A percentile compares a stretch with the other conserved stretches of the same genome.
phyloP scores from a whole-genome alignment of 345 rosid species.

The Bruguiera sexangula region DNA sequence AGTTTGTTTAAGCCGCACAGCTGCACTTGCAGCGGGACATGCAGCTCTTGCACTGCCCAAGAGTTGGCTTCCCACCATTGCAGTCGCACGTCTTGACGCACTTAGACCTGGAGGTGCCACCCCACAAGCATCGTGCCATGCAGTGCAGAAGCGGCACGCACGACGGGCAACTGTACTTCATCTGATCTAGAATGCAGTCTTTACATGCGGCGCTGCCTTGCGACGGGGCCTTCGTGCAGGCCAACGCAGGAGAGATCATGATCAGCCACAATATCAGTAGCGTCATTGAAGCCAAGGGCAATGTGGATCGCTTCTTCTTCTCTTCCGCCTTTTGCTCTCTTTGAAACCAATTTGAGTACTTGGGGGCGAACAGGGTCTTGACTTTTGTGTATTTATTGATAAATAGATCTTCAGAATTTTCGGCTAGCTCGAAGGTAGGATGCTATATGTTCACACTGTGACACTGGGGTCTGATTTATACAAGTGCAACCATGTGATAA shows the following conservation, averaged over 20 bases:
- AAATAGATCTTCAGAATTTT: no score
- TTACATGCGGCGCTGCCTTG: conserved; percentile 35
- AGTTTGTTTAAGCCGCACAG: conserved; percentile 19
- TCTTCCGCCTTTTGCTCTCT: not conserved
- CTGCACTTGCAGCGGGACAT: conserved; percentile 69
- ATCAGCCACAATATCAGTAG: conserved; percentile 14
- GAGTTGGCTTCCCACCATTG: conserved; percentile 39
- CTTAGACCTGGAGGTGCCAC: conserved; percentile 39
- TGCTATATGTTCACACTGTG: not conserved
- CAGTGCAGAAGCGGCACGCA: conserved; percentile 59
- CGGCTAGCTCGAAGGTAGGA: not conserved
- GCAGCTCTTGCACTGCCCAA: conserved; percentile 63
- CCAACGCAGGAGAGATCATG: conserved; percentile 15
- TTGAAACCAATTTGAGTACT: no score
- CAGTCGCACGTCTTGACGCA: conserved; percentile 54
- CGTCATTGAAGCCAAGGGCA: conserved; percentile 5
- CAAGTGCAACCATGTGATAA: no score
- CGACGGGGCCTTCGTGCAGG: conserved; percentile 23
- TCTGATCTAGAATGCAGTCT: conserved; percentile 48
- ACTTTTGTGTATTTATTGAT: no score
- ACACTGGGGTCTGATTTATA: not conserved
- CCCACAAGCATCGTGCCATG: conserved; percentile 84
- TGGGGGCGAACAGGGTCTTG: no score
- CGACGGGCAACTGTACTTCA: conserved; percentile 51
- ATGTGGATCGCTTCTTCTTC: conserved; percentile 7